Base-by-base conservation (phyloP, 345 rosid species). In the Eucalyptus regnans region DNA sequence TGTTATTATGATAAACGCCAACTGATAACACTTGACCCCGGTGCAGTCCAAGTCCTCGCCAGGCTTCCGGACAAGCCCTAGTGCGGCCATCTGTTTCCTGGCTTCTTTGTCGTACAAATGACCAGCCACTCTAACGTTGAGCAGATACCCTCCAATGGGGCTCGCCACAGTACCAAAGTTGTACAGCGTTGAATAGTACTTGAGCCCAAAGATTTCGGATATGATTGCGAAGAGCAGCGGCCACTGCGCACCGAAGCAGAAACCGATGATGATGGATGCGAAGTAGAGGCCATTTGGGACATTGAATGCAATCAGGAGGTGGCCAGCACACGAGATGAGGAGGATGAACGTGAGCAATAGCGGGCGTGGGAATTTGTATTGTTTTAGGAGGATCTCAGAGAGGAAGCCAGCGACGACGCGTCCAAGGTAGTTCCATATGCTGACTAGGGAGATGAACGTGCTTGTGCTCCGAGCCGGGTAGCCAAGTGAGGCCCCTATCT, bases 361-460 rank as follows among this genome's bases (percentile, higher is more conserved):
- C 1, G 97, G 92, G 16, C 96, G 92, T 8, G 97, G 96, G 27
- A 93, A 86, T 68, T 91, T 94, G 92, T 91, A 94, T 88, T 52
- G 93, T 27, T 31, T 37, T 14, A 95, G 54, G 20, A 94, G 23
- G 87, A 91, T 90, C 84, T 95, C 96, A 2, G 97, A 95, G 15
- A 43, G 92, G 27, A 95, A 93, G 33, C 96, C 97, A 4, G 97
- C 50, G 2, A n/a, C 87, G 14, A 95, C 96, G 33, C 96, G 88
- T 9, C 96, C 97, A 2, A 94, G 90, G 64, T 91, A 95, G 86
- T 95, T 95, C 97, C 96, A 95, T 37, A 95, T 94, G 89, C 97
- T 95, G 7, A 95, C 95, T 1, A 94, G 91, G 14, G 97, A 95
- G 7, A 95, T 94, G n/a, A 94, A 92, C 13, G 95, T 93, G 52